Conservation (phyloP, 2,329 filamentous ascomycete species). For the Aspergillus vadensis region DNA sequence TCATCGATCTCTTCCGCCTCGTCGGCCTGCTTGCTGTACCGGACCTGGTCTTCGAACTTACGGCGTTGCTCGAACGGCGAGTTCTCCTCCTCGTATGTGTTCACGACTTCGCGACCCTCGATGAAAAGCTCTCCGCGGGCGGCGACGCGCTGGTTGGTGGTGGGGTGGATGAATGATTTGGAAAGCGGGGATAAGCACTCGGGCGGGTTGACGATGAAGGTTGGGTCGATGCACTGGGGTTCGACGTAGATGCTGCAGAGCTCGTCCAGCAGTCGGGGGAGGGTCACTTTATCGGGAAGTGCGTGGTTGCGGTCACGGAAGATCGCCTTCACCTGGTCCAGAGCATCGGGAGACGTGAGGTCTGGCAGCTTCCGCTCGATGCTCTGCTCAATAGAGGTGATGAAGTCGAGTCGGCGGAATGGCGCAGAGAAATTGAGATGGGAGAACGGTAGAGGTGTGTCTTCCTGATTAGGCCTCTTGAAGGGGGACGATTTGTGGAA, state of each 20-base stretch:
- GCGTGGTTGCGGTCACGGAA: constrained; percentile 55
- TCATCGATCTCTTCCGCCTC: constrained; percentile 65
- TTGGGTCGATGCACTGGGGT: constrained; percentile 68
- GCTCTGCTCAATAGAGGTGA: constrained; percentile 72
- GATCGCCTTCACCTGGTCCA: constrained; percentile 58
- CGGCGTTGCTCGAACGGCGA: constrained; percentile 80
- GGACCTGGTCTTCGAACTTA: constrained; percentile 71
- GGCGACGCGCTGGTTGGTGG: constrained; percentile 70
- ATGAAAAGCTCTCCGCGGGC: constrained; percentile 86
- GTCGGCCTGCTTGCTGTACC: constrained; percentile 50
- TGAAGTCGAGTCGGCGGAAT: constrained; percentile 73
- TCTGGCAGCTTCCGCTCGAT: constrained; percentile 68
- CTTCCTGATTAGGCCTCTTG: constrained; percentile 48
- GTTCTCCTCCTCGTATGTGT: constrained; percentile 99
- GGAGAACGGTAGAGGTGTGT: constrained; percentile 24
- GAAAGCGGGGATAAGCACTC: constrained; percentile 87
- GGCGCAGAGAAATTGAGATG: constrained; percentile 55
- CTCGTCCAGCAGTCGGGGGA: constrained; percentile 76
- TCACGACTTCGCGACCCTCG: constrained; percentile 77
- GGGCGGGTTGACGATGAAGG: constrained; percentile 88
- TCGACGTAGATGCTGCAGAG: constrained; percentile 78
- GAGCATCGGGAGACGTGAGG: constrained; percentile 57
- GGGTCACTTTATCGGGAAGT: constrained; percentile 56
- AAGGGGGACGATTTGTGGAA: constrained; percentile 48
- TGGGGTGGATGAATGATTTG: constrained; percentile 76